phyloP scores from a whole-genome alignment of 2,329 filamentous ascomycete genomes.

The Botrytis medusae region DNA sequence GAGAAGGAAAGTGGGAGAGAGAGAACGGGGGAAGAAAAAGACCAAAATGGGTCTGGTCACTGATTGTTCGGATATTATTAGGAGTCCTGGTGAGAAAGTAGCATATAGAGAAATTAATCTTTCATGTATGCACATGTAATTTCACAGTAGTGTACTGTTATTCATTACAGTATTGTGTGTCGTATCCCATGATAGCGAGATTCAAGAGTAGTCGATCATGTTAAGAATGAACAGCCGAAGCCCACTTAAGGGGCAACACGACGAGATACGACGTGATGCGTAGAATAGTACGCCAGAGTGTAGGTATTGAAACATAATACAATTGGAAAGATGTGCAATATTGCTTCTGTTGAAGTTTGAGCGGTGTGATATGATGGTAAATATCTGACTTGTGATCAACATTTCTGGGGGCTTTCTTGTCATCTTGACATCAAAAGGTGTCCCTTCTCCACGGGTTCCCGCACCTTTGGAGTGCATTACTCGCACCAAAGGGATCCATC shows the following conservation, averaged over 20 bases:
- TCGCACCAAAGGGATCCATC: neutral
- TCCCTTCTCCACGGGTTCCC: neutral
- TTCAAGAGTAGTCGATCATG: neutral
- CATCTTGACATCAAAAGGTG: neutral
- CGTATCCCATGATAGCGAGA: neutral
- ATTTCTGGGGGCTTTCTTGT: neutral
- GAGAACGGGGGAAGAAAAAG: neutral
- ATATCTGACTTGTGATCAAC: neutral
- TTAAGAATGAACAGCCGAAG: neutral
- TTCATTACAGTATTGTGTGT: neutral
- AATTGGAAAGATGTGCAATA: slow-evolving; percentile 2
- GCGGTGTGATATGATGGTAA: slow-evolving; percentile 8
- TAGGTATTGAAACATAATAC: neutral
- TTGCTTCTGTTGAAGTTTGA: neutral
- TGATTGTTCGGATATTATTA: neutral
- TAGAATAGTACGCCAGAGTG: neutral
- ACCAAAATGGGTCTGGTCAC: neutral
- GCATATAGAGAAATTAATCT: neutral
- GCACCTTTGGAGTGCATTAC: neutral
- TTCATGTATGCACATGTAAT: neutral
- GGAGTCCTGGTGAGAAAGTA: neutral
- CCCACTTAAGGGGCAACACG: neutral
- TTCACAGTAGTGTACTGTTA: neutral
- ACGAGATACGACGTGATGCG: neutral
- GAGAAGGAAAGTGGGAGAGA: slow-evolving; percentile 6